Conservation (phyloP, 2,329 filamentous ascomycete genomes). For the Hypoxylon sp. region DNA sequence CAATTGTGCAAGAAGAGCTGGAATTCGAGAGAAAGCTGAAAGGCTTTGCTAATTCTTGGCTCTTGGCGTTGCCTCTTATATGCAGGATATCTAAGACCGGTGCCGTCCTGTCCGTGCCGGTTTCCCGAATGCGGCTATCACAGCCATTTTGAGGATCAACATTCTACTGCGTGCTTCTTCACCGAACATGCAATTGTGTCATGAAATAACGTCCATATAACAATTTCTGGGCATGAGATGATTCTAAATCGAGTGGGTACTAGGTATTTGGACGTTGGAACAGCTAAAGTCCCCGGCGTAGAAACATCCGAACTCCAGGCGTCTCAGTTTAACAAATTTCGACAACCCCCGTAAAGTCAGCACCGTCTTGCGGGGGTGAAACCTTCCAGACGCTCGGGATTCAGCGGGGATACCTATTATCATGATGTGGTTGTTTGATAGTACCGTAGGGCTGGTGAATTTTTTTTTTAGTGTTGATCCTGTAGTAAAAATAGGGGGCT, state of each 20-base stretch:
- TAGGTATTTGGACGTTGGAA: conserved; percentile 14
- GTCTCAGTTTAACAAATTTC: conserved; percentile 23
- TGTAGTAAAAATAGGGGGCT: conserved; percentile 28
- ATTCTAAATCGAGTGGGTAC: conserved; percentile 15
- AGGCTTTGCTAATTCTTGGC: conserved; percentile 20
- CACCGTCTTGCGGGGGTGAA: conserved; percentile 10
- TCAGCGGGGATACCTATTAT: conserved; percentile 8
- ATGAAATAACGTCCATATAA: conserved; percentile 2
- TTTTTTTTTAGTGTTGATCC: conserved; percentile 23
- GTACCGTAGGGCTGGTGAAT: conserved; percentile 23
- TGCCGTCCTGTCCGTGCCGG: conserved; percentile 34
- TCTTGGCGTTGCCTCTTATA: conserved; percentile 30
- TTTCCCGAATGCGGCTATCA: conserved; percentile 22
- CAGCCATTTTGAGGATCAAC: neutral
- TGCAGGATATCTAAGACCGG: conserved; percentile 16
- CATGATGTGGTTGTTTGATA: conserved; percentile 5
- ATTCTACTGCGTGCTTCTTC: conserved; percentile 3
- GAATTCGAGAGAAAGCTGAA: conserved; percentile 13
- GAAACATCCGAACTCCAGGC: conserved; percentile 23
- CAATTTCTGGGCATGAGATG: conserved; percentile 16
- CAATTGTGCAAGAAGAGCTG: conserved; percentile 18
- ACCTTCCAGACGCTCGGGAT: conserved; percentile 8
- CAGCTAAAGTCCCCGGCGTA: conserved; percentile 26
- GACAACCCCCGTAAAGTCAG: conserved; percentile 2
- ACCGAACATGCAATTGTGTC: neutral